Conservation (phyloP, 2,329 filamentous ascomycete species). For the Monilinia laxa region DNA sequence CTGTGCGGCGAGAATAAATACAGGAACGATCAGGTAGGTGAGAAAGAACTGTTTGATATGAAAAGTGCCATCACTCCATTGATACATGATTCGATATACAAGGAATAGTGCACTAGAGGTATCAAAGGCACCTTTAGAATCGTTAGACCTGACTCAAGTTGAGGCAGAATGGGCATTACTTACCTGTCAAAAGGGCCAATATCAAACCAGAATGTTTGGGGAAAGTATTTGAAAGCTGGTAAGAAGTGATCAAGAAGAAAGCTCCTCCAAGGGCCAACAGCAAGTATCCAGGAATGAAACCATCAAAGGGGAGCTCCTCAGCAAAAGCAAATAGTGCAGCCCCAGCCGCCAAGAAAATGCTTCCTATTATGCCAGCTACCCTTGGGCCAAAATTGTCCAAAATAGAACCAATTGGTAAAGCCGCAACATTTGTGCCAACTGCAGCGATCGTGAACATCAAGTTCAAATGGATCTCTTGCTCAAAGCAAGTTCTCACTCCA, state of each 20-base stretch:
- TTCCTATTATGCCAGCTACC: conserved; percentile 70
- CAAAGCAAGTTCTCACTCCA: conserved; percentile 53
- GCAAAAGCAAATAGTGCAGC: conserved; percentile 71
- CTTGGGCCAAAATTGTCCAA: conserved; percentile 80
- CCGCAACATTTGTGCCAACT: conserved; percentile 83
- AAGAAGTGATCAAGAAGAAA: conserved; percentile 79
- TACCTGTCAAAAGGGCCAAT: conserved; percentile 68
- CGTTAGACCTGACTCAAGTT: neutral
- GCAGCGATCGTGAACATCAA: conserved; percentile 91
- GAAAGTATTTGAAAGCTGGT: conserved; percentile 83
- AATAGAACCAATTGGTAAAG: conserved; percentile 80
- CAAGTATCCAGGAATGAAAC: conserved; percentile 70
- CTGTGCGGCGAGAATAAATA: conserved; percentile 64
- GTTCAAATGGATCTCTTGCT: conserved; percentile 69
- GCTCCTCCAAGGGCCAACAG: conserved; percentile 76
- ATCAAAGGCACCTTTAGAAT: conserved; percentile 64
- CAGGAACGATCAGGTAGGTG: conserved; percentile 67
- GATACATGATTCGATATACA: conserved; percentile 69
- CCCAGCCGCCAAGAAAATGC: conserved; percentile 67
- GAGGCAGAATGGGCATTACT: neutral
- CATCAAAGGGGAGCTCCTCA: conserved; percentile 66
- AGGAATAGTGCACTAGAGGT: conserved; percentile 78
- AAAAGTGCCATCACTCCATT: conserved; percentile 56
- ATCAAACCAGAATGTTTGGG: conserved; percentile 76
- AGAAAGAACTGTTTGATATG: conserved; percentile 70